phyloP scores from a whole-genome alignment of 305 asterid species.

The Andrographis paniculata region DNA sequence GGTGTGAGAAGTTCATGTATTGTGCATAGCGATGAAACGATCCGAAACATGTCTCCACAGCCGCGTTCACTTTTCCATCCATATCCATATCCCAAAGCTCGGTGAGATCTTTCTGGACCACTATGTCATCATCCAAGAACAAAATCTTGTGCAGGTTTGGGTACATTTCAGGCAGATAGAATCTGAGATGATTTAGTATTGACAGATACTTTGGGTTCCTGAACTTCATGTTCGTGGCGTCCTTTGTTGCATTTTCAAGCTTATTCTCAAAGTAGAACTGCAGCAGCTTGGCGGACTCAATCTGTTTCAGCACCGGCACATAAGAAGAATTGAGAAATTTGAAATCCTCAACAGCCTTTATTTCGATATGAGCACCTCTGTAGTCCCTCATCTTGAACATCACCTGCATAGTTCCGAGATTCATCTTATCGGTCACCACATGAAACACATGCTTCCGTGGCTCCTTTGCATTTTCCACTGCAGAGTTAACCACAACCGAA shows the following conservation, averaged over 20 bases:
- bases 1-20: slow-evolving; percentile 77
- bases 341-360: slow-evolving; percentile 86
- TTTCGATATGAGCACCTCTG: slow-evolving; percentile 78
- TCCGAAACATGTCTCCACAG: slow-evolving; percentile 77
- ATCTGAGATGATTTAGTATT: slow-evolving; percentile 68
- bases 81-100: slow-evolving; percentile 72
- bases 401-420: slow-evolving; percentile 93
- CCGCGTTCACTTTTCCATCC: slow-evolving; percentile 80
- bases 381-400: slow-evolving; percentile 79
- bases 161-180: slow-evolving; percentile 81
- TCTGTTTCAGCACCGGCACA: slow-evolving; percentile 77
- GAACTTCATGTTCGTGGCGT: slow-evolving; percentile 76
- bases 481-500: slow-evolving; percentile 82
- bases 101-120: no score
- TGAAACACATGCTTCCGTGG: slow-evolving; percentile 86
- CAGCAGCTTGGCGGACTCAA: slow-evolving; percentile 70
- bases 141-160: no score
- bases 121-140: no score
- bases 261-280: slow-evolving; percentile 77
- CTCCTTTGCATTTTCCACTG: slow-evolving; percentile 70
- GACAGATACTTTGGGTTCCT: slow-evolving; percentile 84
- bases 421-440: slow-evolving; percentile 93
- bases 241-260: slow-evolving; percentile 81
- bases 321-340: slow-evolving; percentile 77
- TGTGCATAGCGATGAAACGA: slow-evolving; percentile 73